Evolutionary conservation across 768 basidiomycete species (phyloP).

Genomic region (Sporobolomyces roseus): DNA sequence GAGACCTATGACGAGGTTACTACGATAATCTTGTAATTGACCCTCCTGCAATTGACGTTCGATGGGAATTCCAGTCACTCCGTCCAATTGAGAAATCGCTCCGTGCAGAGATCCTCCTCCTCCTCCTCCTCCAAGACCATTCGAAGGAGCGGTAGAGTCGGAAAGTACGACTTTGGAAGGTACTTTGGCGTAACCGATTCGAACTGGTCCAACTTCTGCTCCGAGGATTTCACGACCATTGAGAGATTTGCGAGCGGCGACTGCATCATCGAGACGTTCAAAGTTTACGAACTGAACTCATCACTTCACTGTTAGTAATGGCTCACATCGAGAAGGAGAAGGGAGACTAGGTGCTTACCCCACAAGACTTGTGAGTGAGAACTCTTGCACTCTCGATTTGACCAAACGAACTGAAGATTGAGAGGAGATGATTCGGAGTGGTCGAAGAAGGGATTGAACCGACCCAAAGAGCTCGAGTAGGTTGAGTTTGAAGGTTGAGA

Average conservation of each 20-base stretch:
- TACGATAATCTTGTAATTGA: conserved; percentile 84
- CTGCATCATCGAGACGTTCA: conserved; percentile 93
- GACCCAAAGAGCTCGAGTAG: conserved; percentile 94
- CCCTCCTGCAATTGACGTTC: conserved; percentile 90
- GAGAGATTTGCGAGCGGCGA: conserved; percentile 87
- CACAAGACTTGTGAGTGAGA: conserved; percentile 94
- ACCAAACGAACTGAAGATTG: conserved; percentile 94
- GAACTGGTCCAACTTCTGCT: conserved; percentile 90
- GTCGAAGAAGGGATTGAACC: conserved; percentile 88
- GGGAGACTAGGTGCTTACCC: conserved; percentile 45
- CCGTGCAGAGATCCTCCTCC: conserved; percentile 49
- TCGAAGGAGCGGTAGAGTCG: too few relatives aligned
- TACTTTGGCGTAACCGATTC: conserved; percentile 90
- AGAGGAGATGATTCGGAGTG: conserved; percentile 86
- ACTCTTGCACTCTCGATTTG: conserved; percentile 96
- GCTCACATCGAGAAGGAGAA: conserved; percentile 56
- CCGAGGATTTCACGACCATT: conserved; percentile 95
- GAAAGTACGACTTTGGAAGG: conserved; percentile 72
- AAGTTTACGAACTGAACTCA: conserved; percentile 69
- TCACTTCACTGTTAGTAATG: neutral
- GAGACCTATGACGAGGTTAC: conserved; percentile 66
- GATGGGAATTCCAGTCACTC: conserved; percentile 83
- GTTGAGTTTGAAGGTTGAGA: conserved; percentile 70
- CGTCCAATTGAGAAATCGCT: conserved; percentile 78
- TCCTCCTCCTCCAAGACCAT: neutral